Evolutionary conservation across 495 filamentous ascomycete genomes (phyloP).

Genomic region (Penicillium ochrochloron): DNA sequence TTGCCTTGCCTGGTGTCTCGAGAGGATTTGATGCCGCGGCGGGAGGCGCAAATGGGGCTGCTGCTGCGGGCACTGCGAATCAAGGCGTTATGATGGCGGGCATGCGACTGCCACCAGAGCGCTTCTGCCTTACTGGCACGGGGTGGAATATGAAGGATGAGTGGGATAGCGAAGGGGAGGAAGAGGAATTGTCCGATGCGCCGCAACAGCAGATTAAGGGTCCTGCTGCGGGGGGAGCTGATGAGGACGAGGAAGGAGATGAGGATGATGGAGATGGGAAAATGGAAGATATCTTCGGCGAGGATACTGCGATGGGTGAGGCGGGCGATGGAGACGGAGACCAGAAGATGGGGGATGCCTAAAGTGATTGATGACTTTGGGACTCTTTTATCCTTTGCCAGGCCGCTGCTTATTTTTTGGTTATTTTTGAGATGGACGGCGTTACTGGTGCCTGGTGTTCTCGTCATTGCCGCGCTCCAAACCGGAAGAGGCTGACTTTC

Average conservation of each 20-base stretch:
- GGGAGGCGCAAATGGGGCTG: conserved; percentile 20
- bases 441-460: conserved; percentile 34
- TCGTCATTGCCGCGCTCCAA: conserved; percentile 1
- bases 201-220: conserved; percentile 25
- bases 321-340: conserved; percentile 45
- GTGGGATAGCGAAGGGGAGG: conserved; percentile 70
- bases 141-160: conserved; percentile 83
- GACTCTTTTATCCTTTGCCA: conserved; percentile 3
- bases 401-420: conserved; percentile 10
- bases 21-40: conserved; percentile 61
- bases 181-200: conserved; percentile 49
- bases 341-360: conserved; percentile 56
- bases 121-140: conserved; percentile 85
- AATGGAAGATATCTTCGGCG: conserved; percentile 64
- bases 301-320: conserved; percentile 55
- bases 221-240: conserved; percentile 34
- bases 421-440: conserved; percentile 20
- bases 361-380: conserved; percentile 12
- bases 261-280: conserved; percentile 61
- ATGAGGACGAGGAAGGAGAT: conserved; percentile 39
- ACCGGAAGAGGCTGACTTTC: not conserved
- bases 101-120: conserved; percentile 83
- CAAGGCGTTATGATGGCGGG: conserved; percentile 61
- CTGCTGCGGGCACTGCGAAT: conserved; percentile 25
- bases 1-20: conserved; percentile 75